These are phyloP conservation scores for Aspergillus diversus DNA, from an alignment of 495 filamentous ascomycete species.

Conservation along the genomic window DNA sequence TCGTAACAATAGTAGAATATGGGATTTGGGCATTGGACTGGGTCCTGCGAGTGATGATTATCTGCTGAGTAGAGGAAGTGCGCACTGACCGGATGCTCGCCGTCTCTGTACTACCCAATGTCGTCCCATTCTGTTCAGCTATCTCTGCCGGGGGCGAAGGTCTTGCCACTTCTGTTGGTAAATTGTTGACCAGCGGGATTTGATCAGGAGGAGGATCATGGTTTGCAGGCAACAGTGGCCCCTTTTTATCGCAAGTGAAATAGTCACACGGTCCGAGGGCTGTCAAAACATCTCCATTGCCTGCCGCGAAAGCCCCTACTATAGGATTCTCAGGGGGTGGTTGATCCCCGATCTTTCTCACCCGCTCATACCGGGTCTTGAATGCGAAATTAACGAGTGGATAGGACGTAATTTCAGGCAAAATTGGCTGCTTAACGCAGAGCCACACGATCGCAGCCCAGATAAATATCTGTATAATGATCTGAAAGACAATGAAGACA, in stretches of 20 bases:
- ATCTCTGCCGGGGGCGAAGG: not conserved
- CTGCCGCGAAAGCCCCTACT: not conserved
- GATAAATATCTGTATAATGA: not conserved
- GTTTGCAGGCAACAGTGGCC: not conserved
- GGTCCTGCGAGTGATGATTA: not conserved
- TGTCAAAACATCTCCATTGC: not conserved
- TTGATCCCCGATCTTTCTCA: not conserved
- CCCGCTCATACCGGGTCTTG: not conserved
- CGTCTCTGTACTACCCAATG: not conserved
- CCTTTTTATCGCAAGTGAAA: not conserved
- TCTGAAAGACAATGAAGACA: not conserved
- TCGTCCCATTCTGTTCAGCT: not conserved
- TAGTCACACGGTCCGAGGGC: not conserved
- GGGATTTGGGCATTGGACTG: not conserved
- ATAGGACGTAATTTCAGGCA: not conserved
- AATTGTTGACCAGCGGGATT: too few relatives aligned
- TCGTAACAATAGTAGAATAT: too few relatives aligned
- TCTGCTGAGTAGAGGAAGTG: not conserved
- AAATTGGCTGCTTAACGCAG: not conserved
- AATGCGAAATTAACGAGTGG: constrained; percentile 10
- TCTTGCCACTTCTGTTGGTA: not conserved
- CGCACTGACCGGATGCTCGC: not conserved
- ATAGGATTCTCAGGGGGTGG: not conserved
- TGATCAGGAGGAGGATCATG: not conserved
- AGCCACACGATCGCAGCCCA: not conserved